Percentiles rank a stretch among this genome's conserved stretches.
These are phyloP conservation scores for Drechmeria coniospora DNA, from an alignment of 2,329 filamentous ascomycete species.

Conservation along the genomic window DNA sequence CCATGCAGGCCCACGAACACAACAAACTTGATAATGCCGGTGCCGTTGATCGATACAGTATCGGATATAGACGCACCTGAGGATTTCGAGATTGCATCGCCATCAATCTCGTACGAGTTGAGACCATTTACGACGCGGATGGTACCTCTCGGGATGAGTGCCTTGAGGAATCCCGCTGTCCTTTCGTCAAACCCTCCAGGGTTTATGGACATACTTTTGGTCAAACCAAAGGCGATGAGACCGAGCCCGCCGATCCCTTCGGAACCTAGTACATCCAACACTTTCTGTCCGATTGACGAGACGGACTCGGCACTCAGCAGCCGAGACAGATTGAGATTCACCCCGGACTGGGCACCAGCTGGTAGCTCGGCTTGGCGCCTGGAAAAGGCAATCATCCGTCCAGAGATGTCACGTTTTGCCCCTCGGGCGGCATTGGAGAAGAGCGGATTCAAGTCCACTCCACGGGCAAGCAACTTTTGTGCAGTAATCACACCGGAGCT, in stretches of 20 bases:
- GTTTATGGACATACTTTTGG: slow-evolving; percentile 9
- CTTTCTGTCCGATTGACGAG: slow-evolving; percentile 13
- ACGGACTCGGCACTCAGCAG: slow-evolving; percentile 14
- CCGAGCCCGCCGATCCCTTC: slow-evolving; percentile 17
- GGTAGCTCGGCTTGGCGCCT: background rate
- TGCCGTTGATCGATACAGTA: slow-evolving; percentile 3
- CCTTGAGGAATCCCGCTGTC: slow-evolving; percentile 5
- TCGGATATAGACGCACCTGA: slow-evolving; percentile 7
- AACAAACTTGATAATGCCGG: background rate
- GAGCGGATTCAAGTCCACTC: slow-evolving; percentile 4
- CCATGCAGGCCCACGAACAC: slow-evolving; percentile 3
- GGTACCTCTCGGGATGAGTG: slow-evolving; percentile 11
- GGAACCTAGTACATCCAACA: slow-evolving; percentile 15
- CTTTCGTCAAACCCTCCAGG: slow-evolving; percentile 3
- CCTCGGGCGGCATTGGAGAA: slow-evolving; percentile 1
- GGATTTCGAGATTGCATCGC: slow-evolving; percentile 7
- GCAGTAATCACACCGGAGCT: slow-evolving; percentile 16
- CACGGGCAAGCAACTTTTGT: slow-evolving; percentile 12
- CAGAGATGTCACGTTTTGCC: background rate
- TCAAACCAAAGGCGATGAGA: slow-evolving; percentile 12
- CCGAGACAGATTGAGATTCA: slow-evolving; percentile 11
- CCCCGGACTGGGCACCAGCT: background rate
- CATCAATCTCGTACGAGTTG: slow-evolving; percentile 13
- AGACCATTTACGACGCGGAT: slow-evolving; percentile 12
- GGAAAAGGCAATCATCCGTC: background rate